Evolutionary conservation across 352 stramenopile species (phyloP).

Genomic region (Phytophthora macrochlamydospora): DNA sequence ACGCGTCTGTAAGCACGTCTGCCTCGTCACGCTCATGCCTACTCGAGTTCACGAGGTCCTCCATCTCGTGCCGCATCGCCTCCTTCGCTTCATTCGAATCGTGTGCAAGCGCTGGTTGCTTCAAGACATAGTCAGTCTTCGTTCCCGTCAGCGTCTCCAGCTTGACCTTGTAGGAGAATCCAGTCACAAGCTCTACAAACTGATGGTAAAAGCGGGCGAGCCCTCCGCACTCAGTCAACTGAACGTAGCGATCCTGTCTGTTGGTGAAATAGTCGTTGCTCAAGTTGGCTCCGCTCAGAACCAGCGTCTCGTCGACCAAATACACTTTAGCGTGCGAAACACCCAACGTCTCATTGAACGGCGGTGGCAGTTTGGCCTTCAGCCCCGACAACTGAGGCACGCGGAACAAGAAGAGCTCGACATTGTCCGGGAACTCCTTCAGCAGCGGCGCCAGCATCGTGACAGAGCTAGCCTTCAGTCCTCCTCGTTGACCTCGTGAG

Average conservation of each 20-base stretch:
- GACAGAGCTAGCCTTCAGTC: constrained; percentile 54
- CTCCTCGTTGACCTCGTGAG: constrained; percentile 65
- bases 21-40: constrained; percentile 21
- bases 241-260: constrained; percentile 80
- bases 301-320: constrained; percentile 76
- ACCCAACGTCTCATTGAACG: constrained; percentile 85
- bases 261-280: constrained; percentile 88
- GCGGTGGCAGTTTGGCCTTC: constrained; percentile 63
- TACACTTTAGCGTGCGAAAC: constrained; percentile 89
- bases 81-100: constrained; percentile 42
- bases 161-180: constrained; percentile 51
- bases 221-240: constrained; percentile 52
- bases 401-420: constrained; percentile 70
- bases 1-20: constrained; percentile 45
- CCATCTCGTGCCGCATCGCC: constrained; percentile 49
- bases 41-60: constrained; percentile 40
- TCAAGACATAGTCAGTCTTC: constrained; percentile 32
- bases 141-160: constrained; percentile 19
- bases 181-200: constrained; percentile 59
- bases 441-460: constrained; percentile 60
- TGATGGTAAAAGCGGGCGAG: constrained; percentile 75
- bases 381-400: constrained; percentile 72
- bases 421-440: constrained; percentile 50
- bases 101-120: constrained; percentile 27
- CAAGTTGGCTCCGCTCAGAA: constrained; percentile 85